phyloP scores from a whole-genome alignment of 179 eudicot genomes.

The Gypsophila paniculata region DNA sequence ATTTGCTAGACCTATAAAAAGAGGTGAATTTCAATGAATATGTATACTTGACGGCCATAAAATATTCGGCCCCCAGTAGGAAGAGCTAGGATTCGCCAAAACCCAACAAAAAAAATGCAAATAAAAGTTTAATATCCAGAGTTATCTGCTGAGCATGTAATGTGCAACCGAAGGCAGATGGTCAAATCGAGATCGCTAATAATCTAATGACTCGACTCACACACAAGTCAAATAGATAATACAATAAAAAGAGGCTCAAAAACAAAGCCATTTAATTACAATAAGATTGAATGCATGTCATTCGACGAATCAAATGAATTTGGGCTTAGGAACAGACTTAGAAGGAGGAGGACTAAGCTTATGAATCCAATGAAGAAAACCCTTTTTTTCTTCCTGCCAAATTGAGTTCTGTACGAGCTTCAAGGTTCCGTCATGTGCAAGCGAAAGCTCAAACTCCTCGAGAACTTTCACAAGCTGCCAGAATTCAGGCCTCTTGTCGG shows the following conservation, averaged over 20 bases:
- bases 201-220: slow-evolving; percentile 21
- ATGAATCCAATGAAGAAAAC: slow-evolving; percentile 69
- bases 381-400: slow-evolving; percentile 65
- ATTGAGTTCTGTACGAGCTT: slow-evolving; percentile 43
- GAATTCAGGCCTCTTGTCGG: slow-evolving; percentile 87
- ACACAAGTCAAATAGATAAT: slow-evolving; percentile 26
- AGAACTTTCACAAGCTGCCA: slow-evolving; percentile 85
- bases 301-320: slow-evolving; percentile 34
- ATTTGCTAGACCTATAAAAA: not conserved
- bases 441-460: slow-evolving; percentile 58
- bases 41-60: not conserved
- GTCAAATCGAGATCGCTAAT: slow-evolving; percentile 15
- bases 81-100: slow-evolving; percentile 2
- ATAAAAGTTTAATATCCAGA: slow-evolving; percentile 4
- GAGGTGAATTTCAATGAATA: not conserved
- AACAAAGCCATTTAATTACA: slow-evolving; percentile 34
- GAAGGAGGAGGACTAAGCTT: slow-evolving; percentile 53
- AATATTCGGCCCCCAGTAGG: not conserved
- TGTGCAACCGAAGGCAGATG: slow-evolving; percentile 8
- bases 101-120: not conserved
- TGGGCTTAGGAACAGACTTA: slow-evolving; percentile 42
- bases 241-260: slow-evolving; percentile 20
- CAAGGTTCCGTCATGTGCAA: slow-evolving; percentile 61
- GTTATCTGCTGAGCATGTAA: slow-evolving; percentile 19
- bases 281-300: slow-evolving; percentile 18